Evolutionary conservation across 169 alveolate genomes (phyloP).

Genomic region (Eimeria necatrix): DNA sequence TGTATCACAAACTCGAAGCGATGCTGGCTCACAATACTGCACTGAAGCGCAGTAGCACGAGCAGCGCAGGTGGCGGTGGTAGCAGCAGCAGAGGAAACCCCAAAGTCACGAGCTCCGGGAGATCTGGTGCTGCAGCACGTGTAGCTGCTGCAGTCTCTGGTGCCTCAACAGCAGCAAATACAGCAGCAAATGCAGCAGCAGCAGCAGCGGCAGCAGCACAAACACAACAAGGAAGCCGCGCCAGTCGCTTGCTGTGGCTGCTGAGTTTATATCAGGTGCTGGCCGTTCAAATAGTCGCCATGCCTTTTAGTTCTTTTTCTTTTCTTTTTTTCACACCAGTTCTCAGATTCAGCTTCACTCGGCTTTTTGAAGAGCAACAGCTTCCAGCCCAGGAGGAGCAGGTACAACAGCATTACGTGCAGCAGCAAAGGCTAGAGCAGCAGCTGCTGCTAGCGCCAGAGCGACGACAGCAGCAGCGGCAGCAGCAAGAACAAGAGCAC

Average conservation of each 20-base stretch:
- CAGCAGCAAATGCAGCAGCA: background rate
- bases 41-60: background rate
- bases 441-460: background rate
- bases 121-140: background rate
- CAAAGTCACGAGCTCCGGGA: background rate
- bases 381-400: background rate
- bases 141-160: conserved; percentile 1
- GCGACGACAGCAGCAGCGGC: background rate
- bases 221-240: background rate
- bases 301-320: conserved; percentile 38
- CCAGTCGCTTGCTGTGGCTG: conserved; percentile 43
- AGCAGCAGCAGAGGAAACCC: conserved; percentile 22
- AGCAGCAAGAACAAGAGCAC: background rate
- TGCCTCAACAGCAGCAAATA: background rate
- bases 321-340: background rate
- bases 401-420: background rate
- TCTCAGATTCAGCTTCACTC: background rate
- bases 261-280: conserved; percentile 20
- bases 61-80: background rate
- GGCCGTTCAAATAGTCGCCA: conserved; percentile 39
- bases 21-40: conserved; percentile 57
- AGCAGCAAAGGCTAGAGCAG: conserved; percentile 7
- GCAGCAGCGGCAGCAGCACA: conserved; percentile 48
- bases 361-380: background rate
- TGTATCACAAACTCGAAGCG: conserved; percentile 60